Evolutionary conservation across 2,329 filamentous ascomycete genomes (phyloP), one percentile per base, ranked within the genome.

Genomic region (Thelonectria olida): DNA sequence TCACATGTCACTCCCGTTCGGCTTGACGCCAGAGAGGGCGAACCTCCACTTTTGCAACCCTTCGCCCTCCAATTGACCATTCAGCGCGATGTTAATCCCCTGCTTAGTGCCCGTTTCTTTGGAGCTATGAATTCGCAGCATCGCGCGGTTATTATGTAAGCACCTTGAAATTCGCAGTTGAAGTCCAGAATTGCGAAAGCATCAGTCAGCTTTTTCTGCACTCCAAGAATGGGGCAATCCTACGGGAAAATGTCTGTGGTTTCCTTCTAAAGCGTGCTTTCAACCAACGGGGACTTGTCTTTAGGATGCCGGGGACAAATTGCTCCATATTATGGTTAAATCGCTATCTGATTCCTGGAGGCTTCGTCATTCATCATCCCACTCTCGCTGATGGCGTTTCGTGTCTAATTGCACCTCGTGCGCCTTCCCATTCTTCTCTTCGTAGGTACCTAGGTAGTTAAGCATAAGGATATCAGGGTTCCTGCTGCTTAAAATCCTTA

Each of bases 171-270:
- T 60, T 47, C 55, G 60, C 51, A 45, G 41, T 63, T 54, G 27
- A 39, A 58, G 58, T 56, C 23, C 49, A 41, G 53, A 64, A 70
- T 70, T 71, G 64, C 49, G 65, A 67, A 63, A 70, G 66, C 68
- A 70, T 70, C 68, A 71, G 68, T 71, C 68, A 71, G 66, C 68
- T 42, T 4, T 36, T 50, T 25, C 38, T 47, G 28, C 27, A n/a
- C 15, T 7, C 20, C 7, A 36, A 23, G 47, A n/a, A 52, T 36
- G 41, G 47, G 48, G 38, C 38, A 6, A 34, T 23, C 2, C 17
- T 39, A 25, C 28, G 31, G 31, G 13, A 55, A 48, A 22, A 51
- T 56, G 20, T 34, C 22, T 49, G 45, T 56, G 22, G 17, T 15
- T 34, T 22, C n/a, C 17, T 6, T 23, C n/a, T 36, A 17, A 5